Base-by-base conservation (phyloP, 768 basidiomycete species). In the Serendipita sp. region DNA sequence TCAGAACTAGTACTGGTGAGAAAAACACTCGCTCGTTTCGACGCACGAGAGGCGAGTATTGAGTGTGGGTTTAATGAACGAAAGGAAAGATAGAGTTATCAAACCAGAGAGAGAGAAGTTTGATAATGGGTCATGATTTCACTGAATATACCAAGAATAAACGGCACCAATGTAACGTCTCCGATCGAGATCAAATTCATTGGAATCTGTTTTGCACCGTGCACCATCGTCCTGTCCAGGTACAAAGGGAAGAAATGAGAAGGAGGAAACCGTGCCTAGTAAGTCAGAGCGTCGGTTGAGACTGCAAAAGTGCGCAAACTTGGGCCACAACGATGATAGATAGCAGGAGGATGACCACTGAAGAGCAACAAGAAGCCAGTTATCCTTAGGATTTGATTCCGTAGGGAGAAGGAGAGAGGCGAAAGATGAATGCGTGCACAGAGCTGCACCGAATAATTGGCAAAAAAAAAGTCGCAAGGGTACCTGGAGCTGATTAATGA, bases 281-380 rank as follows among this genome's bases (percentile, higher is more conserved):
- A 48, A 73, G 75, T 67, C 66, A 75, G 72, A 11, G 72, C 38
- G 18, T 64, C 47, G 3, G 70, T 66, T 47, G 45, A 45, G 54
- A 53, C 58, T 66, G 45, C n/a, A 65, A 48, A 34, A 24, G 24
- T 24, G 15, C 66, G 45, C 35, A 63, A 24, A 24, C 24, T 24
- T 24, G 64, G 30, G 56, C 35, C 28, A 68, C 37, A 44, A 64
- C 62, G 58, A 64, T 68, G 32, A 64, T 28, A 38, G 69, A 58
- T 47, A 65, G 60, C 37, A 65, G 35, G 24, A 67, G 18, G 45
- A 56, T 45, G 34, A 63, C 66, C 24, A 15, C 65, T 65, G 35
- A 7, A 53, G 48, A 24, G 24, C 24, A 1, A 24, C 1, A 24
- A 24, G 24, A 24, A 1, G 24, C 1, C 24, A 24, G 24, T 24